Percentiles rank a stretch among this genome's conserved stretches.
Conservation (phyloP, 176 grass and related monocot genomes). For the Avena insularis region DNA sequence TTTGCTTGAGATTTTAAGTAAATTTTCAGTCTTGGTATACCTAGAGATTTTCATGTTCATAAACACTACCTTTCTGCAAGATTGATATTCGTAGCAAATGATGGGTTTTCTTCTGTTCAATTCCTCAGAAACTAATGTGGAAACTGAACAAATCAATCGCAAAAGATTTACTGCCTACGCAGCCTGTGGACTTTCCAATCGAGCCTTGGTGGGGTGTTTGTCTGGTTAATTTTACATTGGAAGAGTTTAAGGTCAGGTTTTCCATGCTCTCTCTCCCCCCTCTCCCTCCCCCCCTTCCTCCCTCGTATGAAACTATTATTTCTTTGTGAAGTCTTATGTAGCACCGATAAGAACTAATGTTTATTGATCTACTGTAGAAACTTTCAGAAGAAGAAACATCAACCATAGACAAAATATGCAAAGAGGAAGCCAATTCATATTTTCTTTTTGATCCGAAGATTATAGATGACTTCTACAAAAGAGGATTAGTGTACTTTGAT, state of each 20-base stretch:
- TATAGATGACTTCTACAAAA: conserved; percentile 77
- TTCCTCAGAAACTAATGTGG: conserved; percentile 96
- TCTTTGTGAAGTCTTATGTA: conserved; percentile 28
- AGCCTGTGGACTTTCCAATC: conserved; percentile 83
- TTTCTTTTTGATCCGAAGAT: conserved; percentile 89
- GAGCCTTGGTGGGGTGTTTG: conserved; percentile 99
- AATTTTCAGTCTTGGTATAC: conserved; percentile 18
- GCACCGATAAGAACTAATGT: conserved; percentile 26
- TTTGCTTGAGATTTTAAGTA: not conserved
- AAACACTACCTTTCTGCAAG: conserved; percentile 25
- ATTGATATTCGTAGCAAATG: conserved; percentile 25
- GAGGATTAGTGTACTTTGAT: conserved; percentile 90
- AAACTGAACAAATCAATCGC: conserved; percentile 99
- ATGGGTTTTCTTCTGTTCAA: conserved; percentile 44
- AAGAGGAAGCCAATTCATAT: conserved; percentile 95
- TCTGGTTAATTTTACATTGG: conserved; percentile 98
- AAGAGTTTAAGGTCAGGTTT: conserved; percentile 94
- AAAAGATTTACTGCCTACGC: conserved; percentile 93
- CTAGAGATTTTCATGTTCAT: conserved; percentile 22
- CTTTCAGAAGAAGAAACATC: conserved; percentile 94
- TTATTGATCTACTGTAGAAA: conserved; percentile 68
- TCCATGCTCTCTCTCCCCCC: not conserved
- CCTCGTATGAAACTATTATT: conserved; percentile 34
- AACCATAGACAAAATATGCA: conserved; percentile 98
- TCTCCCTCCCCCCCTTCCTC: not conserved